Evolutionary conservation across 805 yeast species (phyloP).

Genomic region (Brettanomyces naardenensis): DNA sequence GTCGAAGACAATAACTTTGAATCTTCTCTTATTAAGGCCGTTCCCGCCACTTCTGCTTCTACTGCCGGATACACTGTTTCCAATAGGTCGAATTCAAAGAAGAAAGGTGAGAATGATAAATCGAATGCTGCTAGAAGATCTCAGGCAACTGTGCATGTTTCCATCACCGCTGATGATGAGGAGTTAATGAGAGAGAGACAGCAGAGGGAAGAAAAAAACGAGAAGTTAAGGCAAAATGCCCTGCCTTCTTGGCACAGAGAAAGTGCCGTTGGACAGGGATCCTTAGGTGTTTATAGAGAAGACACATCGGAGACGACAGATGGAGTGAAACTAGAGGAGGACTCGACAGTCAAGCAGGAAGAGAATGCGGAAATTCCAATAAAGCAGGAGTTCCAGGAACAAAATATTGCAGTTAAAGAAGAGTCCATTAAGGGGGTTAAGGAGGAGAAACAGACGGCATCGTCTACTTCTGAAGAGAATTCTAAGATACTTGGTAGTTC

Average conservation of each 20-base stretch:
- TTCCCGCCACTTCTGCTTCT: conserved; percentile 74
- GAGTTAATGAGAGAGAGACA: conserved; percentile 52
- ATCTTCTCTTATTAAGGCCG: conserved; percentile 66
- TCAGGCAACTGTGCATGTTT: conserved; percentile 84
- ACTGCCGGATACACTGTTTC: conserved; percentile 64
- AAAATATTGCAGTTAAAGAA: neutral
- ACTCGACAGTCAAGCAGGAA: conserved; percentile 12
- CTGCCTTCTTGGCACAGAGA: conserved; percentile 95
- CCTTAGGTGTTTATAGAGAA: conserved; percentile 35
- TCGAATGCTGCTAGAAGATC: conserved; percentile 33
- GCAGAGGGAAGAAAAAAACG: conserved; percentile 60
- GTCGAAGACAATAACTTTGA: conserved; percentile 89
- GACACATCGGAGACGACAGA: neutral
- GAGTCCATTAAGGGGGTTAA: neutral
- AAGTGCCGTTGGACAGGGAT: conserved; percentile 74
- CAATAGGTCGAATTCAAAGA: conserved; percentile 25
- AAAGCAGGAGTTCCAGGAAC: conserved; percentile 12
- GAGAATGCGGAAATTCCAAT: neutral
- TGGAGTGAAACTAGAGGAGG: neutral
- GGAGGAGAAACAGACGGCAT: neutral
- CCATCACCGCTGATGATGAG: conserved; percentile 83
- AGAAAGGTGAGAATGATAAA: conserved; percentile 22
- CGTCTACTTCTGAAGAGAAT: neutral
- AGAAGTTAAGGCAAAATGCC: conserved; percentile 80
- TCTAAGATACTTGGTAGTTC: neutral